A percentile compares a stretch with the other conserved stretches of the same genome.
Evolutionary conservation across 163 green algal species (phyloP).

Genomic region (Scenedesmus sp.): DNA sequence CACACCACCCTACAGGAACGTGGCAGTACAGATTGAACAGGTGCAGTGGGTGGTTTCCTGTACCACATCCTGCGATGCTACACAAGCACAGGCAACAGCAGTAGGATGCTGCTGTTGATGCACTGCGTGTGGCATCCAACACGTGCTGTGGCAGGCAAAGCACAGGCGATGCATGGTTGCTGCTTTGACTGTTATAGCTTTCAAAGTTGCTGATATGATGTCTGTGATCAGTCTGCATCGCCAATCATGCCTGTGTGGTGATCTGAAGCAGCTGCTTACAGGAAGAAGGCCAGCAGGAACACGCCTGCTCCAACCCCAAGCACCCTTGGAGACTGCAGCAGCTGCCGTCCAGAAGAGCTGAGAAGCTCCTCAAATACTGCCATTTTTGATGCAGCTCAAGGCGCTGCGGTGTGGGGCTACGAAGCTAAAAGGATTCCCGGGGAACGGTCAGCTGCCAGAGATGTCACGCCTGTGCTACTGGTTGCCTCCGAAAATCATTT

Average conservation of each 20-base stretch:
- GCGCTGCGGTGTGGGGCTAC: background rate
- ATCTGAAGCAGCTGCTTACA: slow-evolving; percentile 19
- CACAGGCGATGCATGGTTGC: background rate
- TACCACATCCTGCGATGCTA: background rate
- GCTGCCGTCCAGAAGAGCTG: background rate
- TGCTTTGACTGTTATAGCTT: background rate
- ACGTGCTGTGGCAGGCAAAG: background rate
- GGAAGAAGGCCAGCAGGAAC: slow-evolving; percentile 47
- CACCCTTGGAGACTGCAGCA: slow-evolving; percentile 4
- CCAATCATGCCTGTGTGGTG: background rate
- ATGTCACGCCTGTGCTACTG: background rate
- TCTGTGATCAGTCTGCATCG: no score
- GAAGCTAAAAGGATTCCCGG: background rate
- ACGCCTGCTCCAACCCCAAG: slow-evolving; percentile 37
- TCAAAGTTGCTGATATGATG: no score
- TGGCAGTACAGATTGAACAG: background rate
- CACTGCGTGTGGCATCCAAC: background rate
- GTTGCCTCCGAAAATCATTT: background rate
- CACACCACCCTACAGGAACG: slow-evolving; percentile 11
- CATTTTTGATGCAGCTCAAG: background rate
- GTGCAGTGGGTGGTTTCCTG: background rate
- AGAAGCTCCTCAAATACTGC: background rate
- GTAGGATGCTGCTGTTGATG: background rate
- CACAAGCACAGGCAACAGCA: background rate
- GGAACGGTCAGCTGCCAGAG: background rate